These are phyloP conservation scores for Paradendryphiella salina DNA, from an alignment of 2,329 filamentous ascomycete genomes.

Conservation along the genomic window DNA sequence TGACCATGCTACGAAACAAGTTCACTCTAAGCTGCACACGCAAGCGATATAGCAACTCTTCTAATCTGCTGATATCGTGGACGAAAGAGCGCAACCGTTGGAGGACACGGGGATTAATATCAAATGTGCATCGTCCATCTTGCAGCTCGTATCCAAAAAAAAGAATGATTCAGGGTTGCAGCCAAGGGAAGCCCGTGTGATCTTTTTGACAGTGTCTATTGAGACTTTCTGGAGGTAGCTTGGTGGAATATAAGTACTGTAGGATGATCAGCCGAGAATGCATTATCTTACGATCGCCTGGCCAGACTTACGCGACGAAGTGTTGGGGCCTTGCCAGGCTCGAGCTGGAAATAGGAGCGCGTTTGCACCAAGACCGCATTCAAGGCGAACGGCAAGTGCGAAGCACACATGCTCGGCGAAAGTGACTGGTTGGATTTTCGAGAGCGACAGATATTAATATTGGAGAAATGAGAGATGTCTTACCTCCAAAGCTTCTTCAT, in stretches of 20 bases:
- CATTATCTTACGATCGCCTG: background rate
- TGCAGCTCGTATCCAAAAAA: conserved; percentile 29
- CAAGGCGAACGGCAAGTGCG: background rate
- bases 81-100: conserved; percentile 16
- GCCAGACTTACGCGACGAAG: conserved; percentile 17
- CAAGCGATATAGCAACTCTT: conserved; percentile 8
- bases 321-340: background rate
- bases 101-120: conserved; percentile 17
- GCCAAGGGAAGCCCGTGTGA: conserved; percentile 36
- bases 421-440: background rate
- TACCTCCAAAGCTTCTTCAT: background rate
- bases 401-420: background rate
- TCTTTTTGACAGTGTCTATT: conserved; percentile 13
- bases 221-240: conserved; percentile 14
- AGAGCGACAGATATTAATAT: background rate
- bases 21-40: conserved; percentile 33
- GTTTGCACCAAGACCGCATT: conserved; percentile 20
- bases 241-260: conserved; percentile 28
- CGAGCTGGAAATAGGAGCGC: conserved; percentile 9
- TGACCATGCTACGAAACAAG: conserved; percentile 32
- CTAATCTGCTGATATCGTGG: background rate
- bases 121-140: conserved; percentile 13
- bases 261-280: conserved; percentile 2
- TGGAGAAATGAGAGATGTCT: background rate
- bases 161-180: conserved; percentile 32